phyloP scores from a whole-genome alignment of 176 grass and related monocot species.

The Hordeum marinum region DNA sequence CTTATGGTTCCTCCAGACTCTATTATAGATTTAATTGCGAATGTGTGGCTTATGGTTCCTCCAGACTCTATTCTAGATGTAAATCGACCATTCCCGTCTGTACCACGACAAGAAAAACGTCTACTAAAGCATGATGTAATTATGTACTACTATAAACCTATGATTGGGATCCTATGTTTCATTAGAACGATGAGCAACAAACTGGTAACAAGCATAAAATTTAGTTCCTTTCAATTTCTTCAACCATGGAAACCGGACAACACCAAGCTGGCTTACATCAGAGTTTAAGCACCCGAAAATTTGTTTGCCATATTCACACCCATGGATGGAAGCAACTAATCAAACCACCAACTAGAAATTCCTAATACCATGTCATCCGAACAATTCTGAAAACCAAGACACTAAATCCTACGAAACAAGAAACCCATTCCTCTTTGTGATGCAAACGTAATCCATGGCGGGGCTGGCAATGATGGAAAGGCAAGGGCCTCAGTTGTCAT shows the following conservation, averaged over 20 bases:
- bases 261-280: not conserved
- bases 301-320: constrained; percentile 31
- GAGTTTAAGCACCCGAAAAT: constrained; percentile 14
- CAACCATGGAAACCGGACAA: not conserved
- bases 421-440: not conserved
- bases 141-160: too few species aligned
- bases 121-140: too few species aligned
- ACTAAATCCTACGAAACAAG: constrained; percentile 17
- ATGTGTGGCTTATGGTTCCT: too few species aligned
- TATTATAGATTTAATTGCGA: too few species aligned
- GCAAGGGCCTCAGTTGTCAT: constrained; percentile 10
- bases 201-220: not conserved
- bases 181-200: not conserved
- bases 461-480: not conserved
- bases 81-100: too few species aligned
- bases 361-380: not conserved
- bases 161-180: too few species aligned
- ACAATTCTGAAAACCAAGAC: not conserved
- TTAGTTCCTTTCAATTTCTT: not conserved
- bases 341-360: not conserved
- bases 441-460: not conserved
- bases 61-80: too few species aligned
- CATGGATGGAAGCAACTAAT: not conserved
- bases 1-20: too few species aligned
- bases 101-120: too few species aligned